Evolutionary conservation across 495 filamentous ascomycete genomes (phyloP).

Genomic region (Aspergillus sclerotioniger): DNA sequence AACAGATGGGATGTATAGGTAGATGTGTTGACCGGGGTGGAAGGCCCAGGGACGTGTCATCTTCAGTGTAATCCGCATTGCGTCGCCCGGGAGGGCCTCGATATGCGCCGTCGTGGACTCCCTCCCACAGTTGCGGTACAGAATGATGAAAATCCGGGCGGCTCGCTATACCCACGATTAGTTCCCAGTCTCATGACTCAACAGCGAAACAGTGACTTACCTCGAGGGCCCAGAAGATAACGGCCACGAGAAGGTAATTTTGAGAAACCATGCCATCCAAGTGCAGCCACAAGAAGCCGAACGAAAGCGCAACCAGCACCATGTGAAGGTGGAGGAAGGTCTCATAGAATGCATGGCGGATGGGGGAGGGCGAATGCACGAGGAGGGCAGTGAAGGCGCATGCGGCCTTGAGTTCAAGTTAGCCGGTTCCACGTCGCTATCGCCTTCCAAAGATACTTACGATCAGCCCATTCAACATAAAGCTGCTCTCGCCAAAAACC

Average conservation of each 20-base stretch:
- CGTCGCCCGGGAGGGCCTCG: constrained; percentile 77
- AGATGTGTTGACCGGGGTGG: constrained; percentile 82
- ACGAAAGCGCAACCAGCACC: constrained; percentile 57
- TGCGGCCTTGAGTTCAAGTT: constrained; percentile 31
- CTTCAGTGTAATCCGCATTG: constrained; percentile 75
- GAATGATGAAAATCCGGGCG: constrained; percentile 63
- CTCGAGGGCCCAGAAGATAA: constrained; percentile 77
- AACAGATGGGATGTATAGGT: constrained; percentile 75
- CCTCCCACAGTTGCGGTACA: constrained; percentile 66
- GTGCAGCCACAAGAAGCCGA: constrained; percentile 72
- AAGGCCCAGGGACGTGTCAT: constrained; percentile 75
- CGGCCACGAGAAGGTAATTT: constrained; percentile 62
- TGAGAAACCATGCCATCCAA: constrained; percentile 62
- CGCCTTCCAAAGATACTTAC: constrained; percentile 30
- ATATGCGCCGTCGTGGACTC: constrained; percentile 69
- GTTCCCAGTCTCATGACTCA: neutral
- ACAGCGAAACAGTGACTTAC: constrained; percentile 20
- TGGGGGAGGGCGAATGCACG: constrained; percentile 64
- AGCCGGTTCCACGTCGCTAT: constrained; percentile 7
- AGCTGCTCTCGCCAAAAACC: constrained; percentile 48
- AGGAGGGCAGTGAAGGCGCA: constrained; percentile 56
- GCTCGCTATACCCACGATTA: constrained; percentile 40
- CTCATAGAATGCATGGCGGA: constrained; percentile 96
- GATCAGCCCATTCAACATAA: constrained; percentile 57
- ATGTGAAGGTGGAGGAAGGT: constrained; percentile 86